Evolutionary conservation across 768 basidiomycete species (phyloP).

Genomic region (Podaxis mareebaensis): DNA sequence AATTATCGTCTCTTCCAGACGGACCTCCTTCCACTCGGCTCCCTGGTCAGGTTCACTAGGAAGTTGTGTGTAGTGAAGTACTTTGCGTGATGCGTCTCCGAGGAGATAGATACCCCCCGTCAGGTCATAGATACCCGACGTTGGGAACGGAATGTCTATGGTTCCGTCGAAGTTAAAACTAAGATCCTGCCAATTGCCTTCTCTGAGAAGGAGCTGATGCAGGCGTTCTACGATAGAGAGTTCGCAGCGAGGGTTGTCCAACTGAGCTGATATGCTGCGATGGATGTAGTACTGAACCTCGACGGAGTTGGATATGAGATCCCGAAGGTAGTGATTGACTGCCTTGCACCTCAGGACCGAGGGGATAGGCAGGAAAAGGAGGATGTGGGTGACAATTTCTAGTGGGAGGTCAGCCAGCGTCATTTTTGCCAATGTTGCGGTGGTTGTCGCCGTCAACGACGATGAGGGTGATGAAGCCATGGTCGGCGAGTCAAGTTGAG

Average conservation of each 20-base stretch:
- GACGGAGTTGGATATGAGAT: slow-evolving; percentile 8
- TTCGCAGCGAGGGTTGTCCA: slow-evolving; percentile 17
- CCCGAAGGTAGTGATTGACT: slow-evolving; percentile 2
- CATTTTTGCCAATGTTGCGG: background rate
- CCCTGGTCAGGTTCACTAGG: slow-evolving; percentile 29
- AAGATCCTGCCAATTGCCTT: slow-evolving; percentile 28
- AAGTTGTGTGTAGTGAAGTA: slow-evolving; percentile 34
- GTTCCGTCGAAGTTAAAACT: slow-evolving; percentile 25
- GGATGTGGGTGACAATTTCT: slow-evolving; percentile 5
- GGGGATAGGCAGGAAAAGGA: slow-evolving; percentile 4
- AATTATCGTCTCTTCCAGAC: slow-evolving; percentile 31
- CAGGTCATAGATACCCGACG: slow-evolving; percentile 45
- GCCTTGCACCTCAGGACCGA: background rate
- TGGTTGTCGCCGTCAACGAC: background rate
- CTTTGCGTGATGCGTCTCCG: slow-evolving; percentile 28
- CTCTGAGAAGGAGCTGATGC: slow-evolving; percentile 7
- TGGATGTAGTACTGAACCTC: slow-evolving; percentile 15
- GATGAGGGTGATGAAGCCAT: background rate
- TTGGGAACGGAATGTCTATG: slow-evolving; percentile 27
- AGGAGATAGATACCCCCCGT: slow-evolving; percentile 41
- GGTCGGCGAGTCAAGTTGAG: background rate
- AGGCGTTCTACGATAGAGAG: slow-evolving; percentile 8
- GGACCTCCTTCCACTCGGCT: slow-evolving; percentile 30
- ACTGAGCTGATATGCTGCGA: slow-evolving; percentile 8
- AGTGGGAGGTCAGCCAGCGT: slow-evolving; percentile 28